Percentiles rank a stretch among this genome's conserved stretches.
phyloP scores from a whole-genome alignment of 177 flowering plant species.

The Vitis hybrid region DNA sequence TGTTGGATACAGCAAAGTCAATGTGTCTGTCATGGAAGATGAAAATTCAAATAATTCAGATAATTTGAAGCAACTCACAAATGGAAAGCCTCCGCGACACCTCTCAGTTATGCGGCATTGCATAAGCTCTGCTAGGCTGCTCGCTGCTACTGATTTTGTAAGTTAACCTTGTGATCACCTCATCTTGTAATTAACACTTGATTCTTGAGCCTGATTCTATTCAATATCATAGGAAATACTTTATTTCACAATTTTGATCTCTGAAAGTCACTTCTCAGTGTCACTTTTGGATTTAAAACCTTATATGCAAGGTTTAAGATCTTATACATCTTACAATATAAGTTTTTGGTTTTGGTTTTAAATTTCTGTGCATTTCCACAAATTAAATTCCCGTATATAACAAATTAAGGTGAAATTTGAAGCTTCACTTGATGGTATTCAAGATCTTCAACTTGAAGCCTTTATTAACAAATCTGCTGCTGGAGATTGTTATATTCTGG shows the following conservation, averaged over 20 bases:
- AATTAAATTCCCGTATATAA: background rate
- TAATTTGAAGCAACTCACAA: conserved; percentile 25
- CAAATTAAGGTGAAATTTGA: background rate
- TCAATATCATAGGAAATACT: background rate
- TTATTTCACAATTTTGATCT: background rate
- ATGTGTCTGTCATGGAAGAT: conserved; percentile 26
- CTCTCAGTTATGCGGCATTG: conserved; percentile 39
- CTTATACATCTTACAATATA: background rate
- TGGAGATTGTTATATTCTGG: no score
- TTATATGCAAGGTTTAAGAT: background rate
- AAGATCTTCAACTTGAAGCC: background rate
- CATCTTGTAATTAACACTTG: background rate
- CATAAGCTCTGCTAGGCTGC: conserved; percentile 25
- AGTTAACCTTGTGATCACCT: background rate
- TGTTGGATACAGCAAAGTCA: conserved; percentile 28
- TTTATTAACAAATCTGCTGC: no score
- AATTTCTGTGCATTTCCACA: background rate
- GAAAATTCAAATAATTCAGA: conserved; percentile 26
- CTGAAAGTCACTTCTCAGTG: background rate
- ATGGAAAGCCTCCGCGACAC: conserved; percentile 56
- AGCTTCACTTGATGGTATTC: background rate
- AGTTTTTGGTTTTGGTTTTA: background rate
- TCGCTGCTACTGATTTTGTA: conserved; percentile 34
- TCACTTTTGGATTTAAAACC: background rate
- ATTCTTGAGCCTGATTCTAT: background rate